Base-by-base conservation (phyloP, 164 flowering plant genomes). In the Litsea cubeba region DNA sequence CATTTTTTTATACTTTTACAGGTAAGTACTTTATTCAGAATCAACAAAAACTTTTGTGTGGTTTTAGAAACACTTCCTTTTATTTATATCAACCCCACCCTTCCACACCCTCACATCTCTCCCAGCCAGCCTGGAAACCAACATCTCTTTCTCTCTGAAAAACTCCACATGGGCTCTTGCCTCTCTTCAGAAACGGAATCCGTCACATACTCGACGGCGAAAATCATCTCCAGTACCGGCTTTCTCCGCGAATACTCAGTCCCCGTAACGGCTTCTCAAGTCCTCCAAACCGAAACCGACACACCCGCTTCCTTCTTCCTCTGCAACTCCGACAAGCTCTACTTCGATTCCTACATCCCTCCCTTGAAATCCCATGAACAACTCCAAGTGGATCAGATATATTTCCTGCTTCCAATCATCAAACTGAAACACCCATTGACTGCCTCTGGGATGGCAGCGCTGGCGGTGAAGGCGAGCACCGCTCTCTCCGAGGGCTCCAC, bases 401-500 rank as follows among this genome's bases (percentile, higher is more conserved):
- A 90, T 69, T 88, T 88, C 76, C 50, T 85, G 0, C 85, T 90
- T 3, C 85, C 88, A 0, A 51, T 8, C 4, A 75, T 79, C 2
- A 81, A 74, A 72, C 83, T 83, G 7, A 80, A 83, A n/a, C 28
- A 78, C 50, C 82, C 78, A 0, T 65, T 90, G 2, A 50, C 84
- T 1, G 87, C 94, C 0, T 35, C 86, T 0, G 92, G 87, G 17
- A 90, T 88, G 92, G 94, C 91, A 0, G 88, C 88, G 4, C 60
- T 90, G 68, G 92, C 92, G 8, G 88, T 90, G 2, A 88, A 82
- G 68, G 94, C 94, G 5, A 83, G 84, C 77, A n/a, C 72, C 2
- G 94, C 83, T 0, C 62, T 79, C 12, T 60, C 60, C 11, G 60
- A 60, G 1, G 69, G 78, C 10, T 20, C 50, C 12, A 24, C 49